Evolutionary conservation across 306 rosid genomes (phyloP).

Genomic region (Rosa rugosa): DNA sequence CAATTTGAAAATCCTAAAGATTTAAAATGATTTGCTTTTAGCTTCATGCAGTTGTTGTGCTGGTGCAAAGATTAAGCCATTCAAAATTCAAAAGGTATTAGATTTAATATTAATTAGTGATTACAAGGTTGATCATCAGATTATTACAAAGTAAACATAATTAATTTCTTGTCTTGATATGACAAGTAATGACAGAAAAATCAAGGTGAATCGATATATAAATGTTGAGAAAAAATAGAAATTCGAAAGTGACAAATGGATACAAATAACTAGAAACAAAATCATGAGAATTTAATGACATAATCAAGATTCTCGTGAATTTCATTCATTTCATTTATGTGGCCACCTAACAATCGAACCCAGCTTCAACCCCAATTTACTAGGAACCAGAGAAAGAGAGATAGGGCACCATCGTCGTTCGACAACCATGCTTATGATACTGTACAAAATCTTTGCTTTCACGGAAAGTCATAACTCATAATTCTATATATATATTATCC

Average conservation of each 20-base stretch:
- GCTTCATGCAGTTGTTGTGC: conserved; percentile 14
- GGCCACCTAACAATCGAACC: conserved; percentile 40
- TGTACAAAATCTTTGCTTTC: conserved; percentile 47
- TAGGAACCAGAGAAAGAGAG: background rate
- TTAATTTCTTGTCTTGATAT: background rate
- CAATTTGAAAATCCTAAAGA: background rate
- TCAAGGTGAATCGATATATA: background rate
- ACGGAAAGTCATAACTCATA: conserved; percentile 37
- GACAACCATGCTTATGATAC: conserved; percentile 20
- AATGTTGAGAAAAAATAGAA: background rate
- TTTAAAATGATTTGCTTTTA: conserved; percentile 9
- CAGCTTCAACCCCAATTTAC: conserved; percentile 26
- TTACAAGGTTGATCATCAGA: background rate
- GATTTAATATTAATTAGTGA: background rate
- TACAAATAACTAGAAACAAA: background rate
- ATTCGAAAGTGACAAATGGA: background rate
- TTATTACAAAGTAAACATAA: background rate
- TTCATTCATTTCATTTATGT: conserved; percentile 51
- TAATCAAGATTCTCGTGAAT: conserved; percentile 60
- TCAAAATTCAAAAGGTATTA: background rate
- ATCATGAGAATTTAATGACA: conserved; percentile 18
- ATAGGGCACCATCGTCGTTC: conserved; percentile 22
- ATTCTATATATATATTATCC: conserved; percentile 17
- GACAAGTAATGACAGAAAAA: background rate
- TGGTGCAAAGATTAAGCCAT: background rate